Conservation (phyloP, 805 yeast genomes). For the Cephaloascus fragrans region DNA sequence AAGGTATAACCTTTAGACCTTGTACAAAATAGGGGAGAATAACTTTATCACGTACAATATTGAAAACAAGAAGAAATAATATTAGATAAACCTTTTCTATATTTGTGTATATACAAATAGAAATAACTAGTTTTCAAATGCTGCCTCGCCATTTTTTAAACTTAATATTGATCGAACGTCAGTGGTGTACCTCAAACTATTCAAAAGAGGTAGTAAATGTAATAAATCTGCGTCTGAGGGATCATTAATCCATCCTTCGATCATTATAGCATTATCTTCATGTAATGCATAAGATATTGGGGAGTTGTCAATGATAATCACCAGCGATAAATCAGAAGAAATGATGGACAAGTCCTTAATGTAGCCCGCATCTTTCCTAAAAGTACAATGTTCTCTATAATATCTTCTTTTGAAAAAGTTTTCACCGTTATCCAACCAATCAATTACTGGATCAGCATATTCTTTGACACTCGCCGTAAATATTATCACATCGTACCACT, state of each 20-base stretch:
- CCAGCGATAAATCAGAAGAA: constrained; percentile 61
- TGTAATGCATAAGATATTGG: constrained; percentile 83
- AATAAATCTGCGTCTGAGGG: constrained; percentile 82
- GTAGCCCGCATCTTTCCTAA: constrained; percentile 74
- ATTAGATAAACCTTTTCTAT: neutral
- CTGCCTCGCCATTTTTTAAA: constrained; percentile 61
- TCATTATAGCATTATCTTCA: constrained; percentile 81
- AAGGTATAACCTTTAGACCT: too few species aligned
- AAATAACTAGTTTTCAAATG: constrained; percentile 33
- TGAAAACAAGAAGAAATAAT: too few species aligned
- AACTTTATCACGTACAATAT: too few species aligned
- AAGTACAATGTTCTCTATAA: constrained; percentile 74
- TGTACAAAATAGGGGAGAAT: too few species aligned
- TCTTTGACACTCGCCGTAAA: constrained; percentile 93
- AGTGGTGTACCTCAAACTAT: constrained; percentile 66
- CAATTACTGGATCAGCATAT: constrained; percentile 95
- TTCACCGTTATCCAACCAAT: constrained; percentile 70
- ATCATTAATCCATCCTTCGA: constrained; percentile 97
- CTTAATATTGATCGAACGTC: constrained; percentile 79
- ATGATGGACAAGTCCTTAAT: constrained; percentile 45
- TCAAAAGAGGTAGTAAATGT: constrained; percentile 70
- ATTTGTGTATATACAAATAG: neutral
- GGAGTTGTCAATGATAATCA: constrained; percentile 83
- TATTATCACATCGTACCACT: constrained; percentile 83
- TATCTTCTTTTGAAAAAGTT: constrained; percentile 46